Evolutionary conservation across 768 basidiomycete genomes (phyloP).

Genomic region (Neoboletus magnificus): DNA sequence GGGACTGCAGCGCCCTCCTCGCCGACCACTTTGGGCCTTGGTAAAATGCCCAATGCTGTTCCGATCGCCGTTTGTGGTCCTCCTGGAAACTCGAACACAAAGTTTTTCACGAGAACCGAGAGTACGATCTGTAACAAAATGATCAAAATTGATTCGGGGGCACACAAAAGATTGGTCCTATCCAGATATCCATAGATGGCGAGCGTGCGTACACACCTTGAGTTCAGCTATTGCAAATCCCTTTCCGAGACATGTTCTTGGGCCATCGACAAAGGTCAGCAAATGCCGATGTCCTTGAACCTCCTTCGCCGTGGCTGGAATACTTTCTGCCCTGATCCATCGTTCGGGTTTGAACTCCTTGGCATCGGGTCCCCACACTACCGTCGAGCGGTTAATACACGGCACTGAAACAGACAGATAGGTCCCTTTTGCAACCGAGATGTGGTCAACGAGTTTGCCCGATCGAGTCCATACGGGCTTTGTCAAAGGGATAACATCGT

Average conservation of each 20-base stretch:
- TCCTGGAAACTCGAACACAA: slow-evolving; percentile 20
- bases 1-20: slow-evolving; percentile 19
- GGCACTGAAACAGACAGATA: slow-evolving; percentile 47
- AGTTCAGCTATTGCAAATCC: slow-evolving; percentile 6
- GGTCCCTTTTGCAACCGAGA: slow-evolving; percentile 49
- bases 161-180: neutral
- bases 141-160: neutral
- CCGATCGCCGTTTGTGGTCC: slow-evolving; percentile 18
- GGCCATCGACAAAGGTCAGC: neutral
- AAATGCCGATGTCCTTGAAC: neutral
- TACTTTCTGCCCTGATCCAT: slow-evolving; percentile 46
- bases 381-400: slow-evolving; percentile 47
- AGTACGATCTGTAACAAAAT: neutral
- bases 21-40: slow-evolving; percentile 20
- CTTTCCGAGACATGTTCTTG: slow-evolving; percentile 8
- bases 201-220: neutral
- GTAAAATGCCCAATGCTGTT: slow-evolving; percentile 11
- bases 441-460: slow-evolving; percentile 37
- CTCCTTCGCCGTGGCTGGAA: slow-evolving; percentile 30
- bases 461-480: slow-evolving; percentile 38
- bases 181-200: neutral
- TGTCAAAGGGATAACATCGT: slow-evolving; percentile 59
- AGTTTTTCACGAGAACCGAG: neutral
- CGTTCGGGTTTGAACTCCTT: slow-evolving; percentile 60
- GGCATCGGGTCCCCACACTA: slow-evolving; percentile 60